Conservation (phyloP, 2,329 filamentous ascomycete genomes). For the Cyclaneusma minus region DNA sequence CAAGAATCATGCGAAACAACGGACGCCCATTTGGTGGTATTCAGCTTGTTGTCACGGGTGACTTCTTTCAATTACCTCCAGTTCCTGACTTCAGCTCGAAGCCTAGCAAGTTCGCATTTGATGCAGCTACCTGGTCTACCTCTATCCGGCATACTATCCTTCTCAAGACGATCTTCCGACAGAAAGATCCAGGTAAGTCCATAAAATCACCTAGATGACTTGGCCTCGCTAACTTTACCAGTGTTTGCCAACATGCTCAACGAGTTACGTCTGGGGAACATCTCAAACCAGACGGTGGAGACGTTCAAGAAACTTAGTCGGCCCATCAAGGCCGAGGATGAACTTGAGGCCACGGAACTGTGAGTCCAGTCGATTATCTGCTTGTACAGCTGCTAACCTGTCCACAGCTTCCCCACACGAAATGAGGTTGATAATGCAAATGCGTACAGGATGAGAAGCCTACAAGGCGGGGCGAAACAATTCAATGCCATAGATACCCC, state of each 20-base stretch:
- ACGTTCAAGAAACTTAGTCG: slow-evolving; percentile 63
- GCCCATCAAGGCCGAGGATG: slow-evolving; percentile 56
- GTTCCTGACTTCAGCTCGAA: slow-evolving; percentile 58
- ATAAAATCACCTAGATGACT: neutral
- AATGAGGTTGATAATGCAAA: slow-evolving; percentile 84
- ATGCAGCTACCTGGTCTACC: slow-evolving; percentile 80
- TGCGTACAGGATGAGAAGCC: slow-evolving; percentile 49
- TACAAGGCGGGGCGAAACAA: slow-evolving; percentile 50
- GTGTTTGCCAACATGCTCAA: slow-evolving; percentile 92
- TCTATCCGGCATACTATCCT: slow-evolving; percentile 93
- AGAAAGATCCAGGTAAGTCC: slow-evolving; percentile 57
- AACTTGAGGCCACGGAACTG: slow-evolving; percentile 72
- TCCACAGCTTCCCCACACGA: slow-evolving; percentile 63
- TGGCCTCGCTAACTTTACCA: slow-evolving; percentile 19
- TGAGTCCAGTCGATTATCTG: slow-evolving; percentile 21
- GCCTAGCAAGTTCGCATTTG: slow-evolving; percentile 78
- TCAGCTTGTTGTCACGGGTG: slow-evolving; percentile 86
- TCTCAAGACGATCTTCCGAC: slow-evolving; percentile 88
- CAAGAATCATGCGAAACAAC: slow-evolving; percentile 74
- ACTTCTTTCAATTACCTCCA: slow-evolving; percentile 94
- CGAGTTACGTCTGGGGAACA: slow-evolving; percentile 82
- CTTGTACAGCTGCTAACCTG: slow-evolving; percentile 10
- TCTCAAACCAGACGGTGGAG: slow-evolving; percentile 59
- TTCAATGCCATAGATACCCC: slow-evolving; percentile 63
- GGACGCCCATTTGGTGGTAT: slow-evolving; percentile 90